Conservation (phyloP, 2,329 filamentous ascomycete genomes). For the Pseudopithomyces chartarum region DNA sequence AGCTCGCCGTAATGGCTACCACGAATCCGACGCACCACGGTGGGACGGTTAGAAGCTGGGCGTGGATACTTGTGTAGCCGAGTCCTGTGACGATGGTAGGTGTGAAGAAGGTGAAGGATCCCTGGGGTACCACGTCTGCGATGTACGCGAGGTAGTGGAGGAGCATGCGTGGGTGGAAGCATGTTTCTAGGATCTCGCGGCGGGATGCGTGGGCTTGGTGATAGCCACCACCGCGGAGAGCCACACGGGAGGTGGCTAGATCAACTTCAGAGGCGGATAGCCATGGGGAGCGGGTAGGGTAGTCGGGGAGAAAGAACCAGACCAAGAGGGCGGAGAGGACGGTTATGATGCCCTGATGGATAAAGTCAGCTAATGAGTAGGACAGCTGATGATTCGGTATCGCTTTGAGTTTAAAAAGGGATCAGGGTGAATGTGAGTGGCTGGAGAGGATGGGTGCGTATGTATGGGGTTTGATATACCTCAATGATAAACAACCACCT, state of each 20-base stretch:
- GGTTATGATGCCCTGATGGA: slow-evolving; percentile 13
- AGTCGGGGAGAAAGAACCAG: slow-evolving; percentile 55
- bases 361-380: no score
- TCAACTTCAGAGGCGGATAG: slow-evolving; percentile 36
- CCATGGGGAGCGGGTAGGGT: slow-evolving; percentile 54
- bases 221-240: slow-evolving; percentile 43
- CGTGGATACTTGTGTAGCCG: slow-evolving; percentile 47
- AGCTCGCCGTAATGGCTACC: slow-evolving; percentile 28
- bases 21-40: slow-evolving; percentile 44
- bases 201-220: slow-evolving; percentile 42
- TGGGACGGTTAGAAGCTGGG: slow-evolving; percentile 47
- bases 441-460: no score
- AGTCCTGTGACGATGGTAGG: slow-evolving; percentile 52
- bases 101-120: slow-evolving; percentile 49
- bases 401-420: background rate
- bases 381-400: background rate
- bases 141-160: slow-evolving; percentile 39
- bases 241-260: slow-evolving; percentile 28
- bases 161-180: slow-evolving; percentile 45
- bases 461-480: slow-evolving; percentile 34
- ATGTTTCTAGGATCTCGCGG: slow-evolving; percentile 45
- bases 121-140: slow-evolving; percentile 35
- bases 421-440: slow-evolving; percentile 27
- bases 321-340: slow-evolving; percentile 33
- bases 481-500: slow-evolving; percentile 56